Evolutionary conservation across 1,139 yeast genomes (phyloP), one percentile per base, ranked within the genome.

Genomic region (Suhomyces panamericanus): DNA sequence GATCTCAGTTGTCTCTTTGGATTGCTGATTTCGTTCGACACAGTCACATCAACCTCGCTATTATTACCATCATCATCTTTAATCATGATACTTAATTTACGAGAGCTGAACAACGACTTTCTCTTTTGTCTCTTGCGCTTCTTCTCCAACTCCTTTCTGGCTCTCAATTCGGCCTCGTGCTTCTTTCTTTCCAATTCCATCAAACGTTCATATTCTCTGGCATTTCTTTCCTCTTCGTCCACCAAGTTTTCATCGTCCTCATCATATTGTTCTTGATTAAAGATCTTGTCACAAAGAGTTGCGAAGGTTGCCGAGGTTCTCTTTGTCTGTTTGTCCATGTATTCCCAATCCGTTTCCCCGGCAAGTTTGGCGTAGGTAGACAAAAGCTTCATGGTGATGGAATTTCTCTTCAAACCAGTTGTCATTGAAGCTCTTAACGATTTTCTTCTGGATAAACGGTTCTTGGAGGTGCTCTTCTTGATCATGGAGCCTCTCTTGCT

Each of bases 241-340:
- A 70, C 63, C 50, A 75, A 65, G 41, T 64, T 68, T 55, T 78
- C 82, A 50, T 81, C 87, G 47, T 77, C 80, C 54, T 76, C 77
- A 52, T 80, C 80, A 58, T 81, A 80, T 3, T 65, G 70, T 54
- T 75, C 78, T 54, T 75, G 78, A 52, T 80, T 85, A 66, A 85
- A 85, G 48, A 85, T 80, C 61, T 81, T 83, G 64, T 85, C 91
- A 70, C 89, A 84, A 39, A 85, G 69, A 4, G 85, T 77, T 10
- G 90, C 93, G 69, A 85, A 85, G 46, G 87, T 86, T 11, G 88
- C 83, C 31, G 88, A 81, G 2, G 90, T 83, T 64, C 93, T 75
- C 65, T 80, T 84, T 14, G 89, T 82, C 61, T 82, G 88, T 55
- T 80, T 81, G 54, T 84, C 87, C 67, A 84, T 78, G 54, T 80